Evolutionary conservation across 345 rosid species (phyloP), one percentile per base, ranked within the genome.

Genomic region (Arabidopsis arenosa): DNA sequence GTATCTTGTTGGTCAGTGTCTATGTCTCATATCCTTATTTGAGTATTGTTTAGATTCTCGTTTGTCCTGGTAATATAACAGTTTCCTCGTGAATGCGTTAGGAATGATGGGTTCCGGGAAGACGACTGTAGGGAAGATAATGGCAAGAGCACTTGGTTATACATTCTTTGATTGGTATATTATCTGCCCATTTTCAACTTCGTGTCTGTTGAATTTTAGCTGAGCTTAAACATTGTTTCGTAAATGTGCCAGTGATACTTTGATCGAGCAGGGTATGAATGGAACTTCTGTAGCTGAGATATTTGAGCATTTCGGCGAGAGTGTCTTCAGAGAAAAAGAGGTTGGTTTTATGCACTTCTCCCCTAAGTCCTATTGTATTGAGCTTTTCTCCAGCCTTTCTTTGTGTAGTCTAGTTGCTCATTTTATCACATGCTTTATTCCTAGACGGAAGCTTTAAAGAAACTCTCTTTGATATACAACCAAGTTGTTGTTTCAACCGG

Each of bases 91-190:
- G 52, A 52, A 64, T 74, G 44, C 26, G 28, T 83, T 78, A 92
- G 97, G 98, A 71, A 86, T 92, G 93, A 92, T 94, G 98, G 98
- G 98, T 52, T 94, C 96, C 5, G 98, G 98, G 66, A 94, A 94
- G 84, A 89, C 98, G 0, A 94, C 97, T 5, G 90, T 92, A 17
- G 98, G 98, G 33, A 86, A 90, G 80, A 62, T 92, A 63, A 79
- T 94, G 66, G 79, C 98, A 7, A 80, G 65, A 73, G 90, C 82
- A 36, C 95, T 94, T 68, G 78, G 78, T 45, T 92, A 90, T 81
- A 79, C 90, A 43, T 90, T 94, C 73, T 68, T 63, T 66, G 98
- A 94, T 85, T 80, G 98, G 98, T 94, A 73, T 51, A 86, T 65
- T 49, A 17, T 39, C 14, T 37, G 3, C 15, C 47, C 39, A 2